Evolutionary conservation across 306 rosid genomes (phyloP).

Genomic region (Sicyos baderoa): DNA sequence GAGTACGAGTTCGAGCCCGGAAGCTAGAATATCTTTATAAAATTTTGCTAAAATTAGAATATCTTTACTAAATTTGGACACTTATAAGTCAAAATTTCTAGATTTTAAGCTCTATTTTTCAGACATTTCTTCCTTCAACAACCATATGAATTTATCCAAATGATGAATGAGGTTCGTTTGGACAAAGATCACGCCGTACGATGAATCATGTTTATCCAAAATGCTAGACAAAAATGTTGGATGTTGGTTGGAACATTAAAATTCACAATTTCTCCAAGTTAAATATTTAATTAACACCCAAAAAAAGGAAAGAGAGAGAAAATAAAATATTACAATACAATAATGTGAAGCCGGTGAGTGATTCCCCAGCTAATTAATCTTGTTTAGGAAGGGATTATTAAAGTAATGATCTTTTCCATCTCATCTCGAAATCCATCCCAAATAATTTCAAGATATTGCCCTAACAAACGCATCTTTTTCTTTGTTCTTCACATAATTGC

Average conservation of each 20-base stretch:
- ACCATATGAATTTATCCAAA: no score
- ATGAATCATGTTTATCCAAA: constrained; percentile 9
- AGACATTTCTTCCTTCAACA: no score
- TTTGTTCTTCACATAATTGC: background rate
- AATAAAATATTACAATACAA: background rate
- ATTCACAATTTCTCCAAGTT: background rate
- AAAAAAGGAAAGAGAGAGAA: background rate
- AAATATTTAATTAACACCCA: background rate
- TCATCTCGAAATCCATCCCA: background rate
- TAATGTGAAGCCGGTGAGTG: background rate
- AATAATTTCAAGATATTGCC: background rate
- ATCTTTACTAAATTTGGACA: no score
- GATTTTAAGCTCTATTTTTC: no score
- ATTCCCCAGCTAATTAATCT: constrained; percentile 16
- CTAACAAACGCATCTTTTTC: constrained; percentile 10
- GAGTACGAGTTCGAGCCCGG: no score
- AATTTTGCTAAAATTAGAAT: no score
- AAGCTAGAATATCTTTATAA: no score
- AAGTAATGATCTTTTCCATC: constrained; percentile 10
- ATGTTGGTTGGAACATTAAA: constrained; percentile 8
- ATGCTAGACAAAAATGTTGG: constrained; percentile 18
- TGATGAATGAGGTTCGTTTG: background rate
- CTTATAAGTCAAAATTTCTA: no score
- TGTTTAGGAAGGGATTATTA: background rate
- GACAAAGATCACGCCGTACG: background rate